Conservation (phyloP, 1,139 yeast genomes). For the Kluyveromyces sp. region DNA sequence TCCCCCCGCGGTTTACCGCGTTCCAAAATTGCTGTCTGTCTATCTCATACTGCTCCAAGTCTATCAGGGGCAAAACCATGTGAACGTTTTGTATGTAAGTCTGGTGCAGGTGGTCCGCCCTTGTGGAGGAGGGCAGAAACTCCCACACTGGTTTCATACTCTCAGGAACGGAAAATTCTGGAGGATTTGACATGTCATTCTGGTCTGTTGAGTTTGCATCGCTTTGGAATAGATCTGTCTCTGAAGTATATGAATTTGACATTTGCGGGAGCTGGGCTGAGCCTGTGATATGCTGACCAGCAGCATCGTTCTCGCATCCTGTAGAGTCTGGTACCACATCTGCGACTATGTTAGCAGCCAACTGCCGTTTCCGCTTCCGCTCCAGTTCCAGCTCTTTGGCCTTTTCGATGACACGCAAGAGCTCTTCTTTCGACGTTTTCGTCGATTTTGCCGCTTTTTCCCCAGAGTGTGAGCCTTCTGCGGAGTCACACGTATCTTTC, state of each 20-base stretch:
- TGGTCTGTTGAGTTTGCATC: conserved; percentile 5
- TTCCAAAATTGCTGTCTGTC: conserved; percentile 50
- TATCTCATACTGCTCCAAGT: conserved; percentile 36
- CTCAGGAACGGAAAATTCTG: not conserved
- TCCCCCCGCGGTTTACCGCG: conserved; percentile 8
- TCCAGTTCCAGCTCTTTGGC: conserved; percentile 9
- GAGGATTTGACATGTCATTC: conserved; percentile 1
- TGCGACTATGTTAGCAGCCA: no score
- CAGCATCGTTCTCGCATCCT: no score
- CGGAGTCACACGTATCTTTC: no score
- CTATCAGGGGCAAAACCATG: conserved; percentile 45
- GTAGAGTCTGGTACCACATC: no score
- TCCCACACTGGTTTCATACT: conserved; percentile 4
- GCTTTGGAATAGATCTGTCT: not conserved
- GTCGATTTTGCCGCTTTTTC: conserved; percentile 1
- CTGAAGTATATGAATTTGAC: not conserved
- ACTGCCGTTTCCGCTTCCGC: conserved; percentile 7
- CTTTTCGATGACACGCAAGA: conserved; percentile 19
- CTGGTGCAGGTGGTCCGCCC: conserved; percentile 44
- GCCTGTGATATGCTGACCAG: not conserved
- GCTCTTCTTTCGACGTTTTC: conserved; percentile 30
- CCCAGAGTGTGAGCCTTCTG: no score
- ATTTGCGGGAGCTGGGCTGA: not conserved
- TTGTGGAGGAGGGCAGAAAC: conserved; percentile 35
- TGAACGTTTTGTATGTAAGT: conserved; percentile 48